Evolutionary conservation across 106 monocot species (phyloP), one percentile per base, ranked within the genome.

Genomic region (Gastrodia elata): DNA sequence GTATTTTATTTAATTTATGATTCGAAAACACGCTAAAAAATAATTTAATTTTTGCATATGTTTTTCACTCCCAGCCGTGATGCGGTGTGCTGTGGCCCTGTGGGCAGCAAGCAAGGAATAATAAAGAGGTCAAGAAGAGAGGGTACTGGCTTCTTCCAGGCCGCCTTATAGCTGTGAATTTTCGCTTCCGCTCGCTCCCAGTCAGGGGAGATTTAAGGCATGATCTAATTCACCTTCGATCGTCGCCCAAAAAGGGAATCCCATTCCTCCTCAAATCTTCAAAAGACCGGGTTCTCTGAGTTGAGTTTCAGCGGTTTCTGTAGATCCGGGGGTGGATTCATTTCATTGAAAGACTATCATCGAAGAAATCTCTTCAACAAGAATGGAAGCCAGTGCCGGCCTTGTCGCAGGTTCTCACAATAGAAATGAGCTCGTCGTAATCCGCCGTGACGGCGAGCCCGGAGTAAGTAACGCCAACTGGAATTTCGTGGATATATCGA

Each of bases 391-490:
- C 26, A 79, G 86, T 67, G 89, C 86, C 34, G 89, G 89, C 30
- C 74, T 91, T 24, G 91, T 94, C 41, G 94, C 94, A 39, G 94
- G 94, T 18, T 94, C 94, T n/a, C 94, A 94, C 74, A 89, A 89
- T 74, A 69, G 94, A 46, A 95, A 95, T 73, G 91, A 91, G 85
- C 89, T 95, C 59, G 89, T 94, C 37, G 91, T 94, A 57, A 91
- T 94, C 77, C 91, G 88, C 70, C 84, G 83, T 3, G 88, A 94
- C 1, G 94, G 91, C 25, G 86, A 87, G 42, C 76, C 77, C 8
- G 88, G 88, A 41, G 88, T 85, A 83, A 77, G 78, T 33, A 18
- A 38, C 36, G 58, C 22, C 37, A 6, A 61, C 22, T 24, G 5
- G 39, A 39, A 69, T 40, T 69, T 67, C 67, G 20, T 5, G 65